Conservation (phyloP, 768 basidiomycete species). For the Russula earlei region DNA sequence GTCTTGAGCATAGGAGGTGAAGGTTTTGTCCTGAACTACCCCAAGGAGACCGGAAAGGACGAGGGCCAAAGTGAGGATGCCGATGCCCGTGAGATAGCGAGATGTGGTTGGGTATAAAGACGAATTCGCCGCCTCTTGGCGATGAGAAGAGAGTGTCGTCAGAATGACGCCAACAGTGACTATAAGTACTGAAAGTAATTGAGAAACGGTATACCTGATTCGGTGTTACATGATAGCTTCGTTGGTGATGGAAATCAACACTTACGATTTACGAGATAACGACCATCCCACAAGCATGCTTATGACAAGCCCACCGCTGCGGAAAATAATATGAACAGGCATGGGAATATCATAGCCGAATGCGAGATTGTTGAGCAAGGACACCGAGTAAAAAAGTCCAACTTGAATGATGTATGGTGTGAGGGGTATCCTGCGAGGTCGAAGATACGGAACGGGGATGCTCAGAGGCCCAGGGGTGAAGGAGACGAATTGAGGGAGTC, state of each 20-base stretch:
- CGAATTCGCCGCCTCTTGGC: not conserved
- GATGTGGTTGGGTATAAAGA: constrained; percentile 23
- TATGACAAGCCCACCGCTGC: constrained; percentile 78
- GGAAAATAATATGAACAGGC: constrained; percentile 89
- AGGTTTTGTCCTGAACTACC: constrained; percentile 76
- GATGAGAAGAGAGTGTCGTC: constrained; percentile 68
- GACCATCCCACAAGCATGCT: constrained; percentile 76
- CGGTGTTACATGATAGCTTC: constrained; percentile 7
- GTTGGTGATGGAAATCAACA: constrained; percentile 5
- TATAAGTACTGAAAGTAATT: constrained; percentile 67
- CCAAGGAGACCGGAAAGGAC: constrained; percentile 76
- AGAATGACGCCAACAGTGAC: constrained; percentile 72
- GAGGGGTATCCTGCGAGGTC: constrained; percentile 60
- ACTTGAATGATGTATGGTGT: constrained; percentile 72
- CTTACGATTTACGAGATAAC: constrained; percentile 53
- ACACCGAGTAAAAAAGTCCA: constrained; percentile 66
- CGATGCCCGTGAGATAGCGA: constrained; percentile 62
- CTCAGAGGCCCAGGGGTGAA: constrained; percentile 1
- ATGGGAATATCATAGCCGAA: constrained; percentile 84
- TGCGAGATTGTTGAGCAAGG: constrained; percentile 83
- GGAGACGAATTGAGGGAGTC: constrained; percentile 52
- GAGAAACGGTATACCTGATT: constrained; percentile 47
- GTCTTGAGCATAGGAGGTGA: constrained; percentile 34
- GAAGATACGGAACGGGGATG: constrained; percentile 37
- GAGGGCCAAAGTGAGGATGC: constrained; percentile 66